Conservation (phyloP, 2,329 filamentous ascomycete genomes). For the Thyridium curvatum region DNA sequence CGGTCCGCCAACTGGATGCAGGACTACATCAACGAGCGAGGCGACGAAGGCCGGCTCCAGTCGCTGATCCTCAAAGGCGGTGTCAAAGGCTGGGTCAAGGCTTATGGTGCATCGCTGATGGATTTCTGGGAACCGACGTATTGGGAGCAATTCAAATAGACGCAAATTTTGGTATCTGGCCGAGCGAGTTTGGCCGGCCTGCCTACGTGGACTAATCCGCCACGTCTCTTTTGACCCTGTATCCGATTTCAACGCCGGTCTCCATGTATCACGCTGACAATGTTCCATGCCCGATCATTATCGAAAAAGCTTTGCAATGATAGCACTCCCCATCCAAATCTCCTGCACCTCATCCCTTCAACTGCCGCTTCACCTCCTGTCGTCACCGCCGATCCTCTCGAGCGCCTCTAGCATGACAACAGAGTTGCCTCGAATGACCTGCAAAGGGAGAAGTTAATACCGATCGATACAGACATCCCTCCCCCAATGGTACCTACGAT, state of each 20-base stretch:
- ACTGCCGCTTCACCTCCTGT: conserved; percentile 31
- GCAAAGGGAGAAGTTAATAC: neutral
- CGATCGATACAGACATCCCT: neutral
- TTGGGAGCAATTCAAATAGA: conserved; percentile 17
- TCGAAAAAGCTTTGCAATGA: no score
- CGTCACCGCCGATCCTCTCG: conserved; percentile 60
- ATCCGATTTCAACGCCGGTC: neutral
- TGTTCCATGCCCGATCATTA: no score
- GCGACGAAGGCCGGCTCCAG: conserved; percentile 31
- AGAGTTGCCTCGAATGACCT: conserved; percentile 96
- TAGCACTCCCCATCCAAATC: conserved; percentile 3
- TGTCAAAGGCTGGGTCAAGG: conserved; percentile 48
- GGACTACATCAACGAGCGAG: conserved; percentile 43
- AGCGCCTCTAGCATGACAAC: conserved; percentile 94
- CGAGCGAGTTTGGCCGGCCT: neutral
- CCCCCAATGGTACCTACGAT: no score
- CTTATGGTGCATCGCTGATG: conserved; percentile 39
- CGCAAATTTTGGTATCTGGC: conserved; percentile 3
- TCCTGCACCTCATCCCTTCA: neutral
- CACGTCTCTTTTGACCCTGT: neutral
- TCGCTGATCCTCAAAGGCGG: conserved; percentile 44
- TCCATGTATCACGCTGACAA: no score
- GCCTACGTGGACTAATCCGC: neutral
- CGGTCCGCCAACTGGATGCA: conserved; percentile 50
- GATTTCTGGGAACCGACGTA: conserved; percentile 40